phyloP scores from a whole-genome alignment of 768 basidiomycete genomes.

The Kwoniella dejecticola region DNA sequence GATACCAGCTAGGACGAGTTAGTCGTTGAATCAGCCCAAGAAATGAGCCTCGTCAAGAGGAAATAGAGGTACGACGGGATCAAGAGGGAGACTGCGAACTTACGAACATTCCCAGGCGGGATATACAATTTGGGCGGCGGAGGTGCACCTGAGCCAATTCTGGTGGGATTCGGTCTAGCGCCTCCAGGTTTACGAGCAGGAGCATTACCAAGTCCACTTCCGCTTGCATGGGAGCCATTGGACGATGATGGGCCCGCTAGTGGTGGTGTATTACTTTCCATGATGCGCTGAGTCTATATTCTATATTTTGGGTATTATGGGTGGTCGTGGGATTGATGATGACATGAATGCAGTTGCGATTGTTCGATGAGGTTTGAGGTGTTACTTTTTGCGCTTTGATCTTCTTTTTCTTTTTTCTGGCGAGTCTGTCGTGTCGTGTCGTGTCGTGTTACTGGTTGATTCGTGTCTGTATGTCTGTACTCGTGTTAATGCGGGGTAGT shows the following conservation, averaged over 20 bases:
- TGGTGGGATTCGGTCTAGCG: slow-evolving; percentile 34
- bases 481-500: slow-evolving; percentile 1
- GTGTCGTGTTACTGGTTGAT: not conserved
- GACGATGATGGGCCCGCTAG: not conserved
- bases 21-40: not conserved
- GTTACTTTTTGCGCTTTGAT: not conserved
- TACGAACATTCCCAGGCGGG: slow-evolving; percentile 55
- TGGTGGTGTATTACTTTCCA: not conserved
- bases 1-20: slow-evolving; percentile 36
- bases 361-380: no score
- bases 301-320: not conserved
- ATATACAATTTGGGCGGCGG: slow-evolving; percentile 47
- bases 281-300: not conserved
- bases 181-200: slow-evolving; percentile 40
- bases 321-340: not conserved
- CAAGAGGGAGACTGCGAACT: slow-evolving; percentile 19
- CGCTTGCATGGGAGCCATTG: no score
- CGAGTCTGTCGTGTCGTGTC: not conserved
- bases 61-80: not conserved
- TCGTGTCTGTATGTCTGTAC: not conserved
- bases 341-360: no score
- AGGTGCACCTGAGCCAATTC: slow-evolving; percentile 5
- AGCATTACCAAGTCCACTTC: not conserved
- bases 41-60: slow-evolving; percentile 1
- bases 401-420: not conserved